A percentile compares a stretch with the other conserved stretches of the same genome.
phyloP scores from a whole-genome alignment of 2,329 filamentous ascomycete genomes.

The Fusarium brachygibbosum region DNA sequence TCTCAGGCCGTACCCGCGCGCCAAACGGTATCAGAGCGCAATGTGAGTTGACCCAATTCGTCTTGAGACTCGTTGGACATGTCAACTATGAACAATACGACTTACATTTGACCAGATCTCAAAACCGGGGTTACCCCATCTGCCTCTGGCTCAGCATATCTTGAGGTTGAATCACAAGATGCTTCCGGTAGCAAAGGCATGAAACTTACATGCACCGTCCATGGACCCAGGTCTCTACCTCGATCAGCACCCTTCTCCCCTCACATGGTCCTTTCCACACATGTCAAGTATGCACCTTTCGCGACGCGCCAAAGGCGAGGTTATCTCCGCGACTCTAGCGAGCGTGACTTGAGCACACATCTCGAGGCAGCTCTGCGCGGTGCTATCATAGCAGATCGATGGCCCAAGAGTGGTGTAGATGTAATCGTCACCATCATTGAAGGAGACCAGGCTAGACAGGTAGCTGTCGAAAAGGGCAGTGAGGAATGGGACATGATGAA shows the following conservation, averaged over 20 bases:
- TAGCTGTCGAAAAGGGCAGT: constrained; percentile 62
- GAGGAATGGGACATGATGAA: constrained; percentile 91
- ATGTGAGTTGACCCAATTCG: constrained; percentile 69
- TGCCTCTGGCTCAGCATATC: constrained; percentile 91
- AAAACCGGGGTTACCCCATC: constrained; percentile 94
- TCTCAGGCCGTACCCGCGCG: constrained; percentile 67
- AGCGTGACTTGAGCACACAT: constrained; percentile 91
- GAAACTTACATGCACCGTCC: constrained; percentile 93
- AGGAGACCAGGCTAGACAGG: constrained; percentile 83
- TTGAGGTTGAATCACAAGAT: constrained; percentile 72
- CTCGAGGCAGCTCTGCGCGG: constrained; percentile 91
- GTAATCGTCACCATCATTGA: constrained; percentile 93
- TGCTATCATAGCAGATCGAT: constrained; percentile 90
- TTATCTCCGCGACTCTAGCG: constrained; percentile 86
- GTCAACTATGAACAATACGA: constrained; percentile 1
- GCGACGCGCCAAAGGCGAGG: constrained; percentile 85
- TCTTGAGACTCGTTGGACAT: constrained; percentile 1
- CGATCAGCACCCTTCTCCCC: constrained; percentile 92
- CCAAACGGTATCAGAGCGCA: constrained; percentile 84
- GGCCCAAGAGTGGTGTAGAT: constrained; percentile 99
- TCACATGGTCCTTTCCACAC: constrained; percentile 89
- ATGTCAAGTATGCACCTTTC: constrained; percentile 97
- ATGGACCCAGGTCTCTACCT: constrained; percentile 91
- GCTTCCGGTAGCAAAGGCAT: constrained; percentile 72
- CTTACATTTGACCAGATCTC: constrained; percentile 70